Evolutionary conservation across 805 yeast species (phyloP), one percentile per base, ranked within the genome.

Genomic region (Maudiozyma pseudohumilis): DNA sequence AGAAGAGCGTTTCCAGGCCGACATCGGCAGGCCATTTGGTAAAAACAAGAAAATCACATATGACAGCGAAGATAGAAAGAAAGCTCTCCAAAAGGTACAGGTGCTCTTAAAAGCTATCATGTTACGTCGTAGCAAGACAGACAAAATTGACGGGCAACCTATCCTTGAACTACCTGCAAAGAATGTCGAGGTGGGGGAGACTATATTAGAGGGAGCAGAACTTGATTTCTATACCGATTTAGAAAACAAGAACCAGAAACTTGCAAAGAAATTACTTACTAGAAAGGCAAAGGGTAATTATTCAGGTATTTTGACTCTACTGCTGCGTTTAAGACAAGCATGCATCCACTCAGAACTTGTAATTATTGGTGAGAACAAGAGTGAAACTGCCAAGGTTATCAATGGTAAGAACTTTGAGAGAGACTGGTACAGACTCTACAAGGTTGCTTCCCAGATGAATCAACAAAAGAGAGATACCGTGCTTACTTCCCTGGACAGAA

Each of bases 271-370:
- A 32, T 42, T 64, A 16, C 45, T 64, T 42, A 51, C 51, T 26
- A 50, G 52, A 15, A 53, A 48, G 29, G 61, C 61, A 4, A 53
- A 49, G 38, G 69, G 69, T 38, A 63, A 64, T 41, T 75, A 74
- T 47, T 70, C 80, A 3, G 69, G 70, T 41, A 75, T 86, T 36
- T 70, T 88, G 45, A 77, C 85, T 0, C 61, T 87, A 46, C 67
- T 88, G 35, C 62, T 88, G 32, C 69, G 96, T 35, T 64, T 88
- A 49, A 70, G 97, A 41, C 96, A 88, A 60, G 88, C 94, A 3
- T 82, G 95, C 52, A 76, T 81, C 52, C 96, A 85, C 55, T 74
- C 77, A 28, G 77, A 72, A 50, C 63, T 88, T 40, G 89, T 83
- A 19, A 69, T 73, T 41, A 67, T 83, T 34, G 88, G 95, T 55